These are phyloP conservation scores for Trichosanthes cucumerina DNA, from an alignment of 306 rosid genomes.

Conservation along the genomic window DNA sequence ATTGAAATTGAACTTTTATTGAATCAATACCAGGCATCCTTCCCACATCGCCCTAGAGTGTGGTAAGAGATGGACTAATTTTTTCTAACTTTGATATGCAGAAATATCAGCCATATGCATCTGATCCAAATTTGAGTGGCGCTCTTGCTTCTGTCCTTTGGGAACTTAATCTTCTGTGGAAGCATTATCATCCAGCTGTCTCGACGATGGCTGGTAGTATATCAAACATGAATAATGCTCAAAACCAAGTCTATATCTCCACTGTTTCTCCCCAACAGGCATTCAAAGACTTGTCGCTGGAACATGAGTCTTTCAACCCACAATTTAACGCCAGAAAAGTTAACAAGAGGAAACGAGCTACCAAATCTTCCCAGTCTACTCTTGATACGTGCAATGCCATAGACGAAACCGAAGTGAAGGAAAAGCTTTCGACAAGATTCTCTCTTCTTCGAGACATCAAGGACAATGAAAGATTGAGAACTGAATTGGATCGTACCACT, in stretches of 20 bases:
- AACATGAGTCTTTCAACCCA: slow-evolving; percentile 39
- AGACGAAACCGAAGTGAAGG: slow-evolving; percentile 43
- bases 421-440: slow-evolving; percentile 55
- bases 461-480: slow-evolving; percentile 65
- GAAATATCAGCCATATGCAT: slow-evolving; percentile 75
- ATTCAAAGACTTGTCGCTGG: slow-evolving; percentile 53
- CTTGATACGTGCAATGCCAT: slow-evolving; percentile 13
- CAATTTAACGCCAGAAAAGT: slow-evolving; percentile 25
- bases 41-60: background rate
- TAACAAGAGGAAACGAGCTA: slow-evolving; percentile 39
- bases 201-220: slow-evolving; percentile 55
- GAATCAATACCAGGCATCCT: background rate
- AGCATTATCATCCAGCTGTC: slow-evolving; percentile 70
- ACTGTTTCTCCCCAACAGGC: slow-evolving; percentile 65
- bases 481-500: slow-evolving; percentile 41
- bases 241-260: slow-evolving; percentile 52
- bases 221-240: slow-evolving; percentile 41
- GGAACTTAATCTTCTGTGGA: slow-evolving; percentile 76
- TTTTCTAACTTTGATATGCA: slow-evolving; percentile 21
- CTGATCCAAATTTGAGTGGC: slow-evolving; percentile 89
- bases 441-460: slow-evolving; percentile 52
- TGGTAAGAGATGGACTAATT: background rate
- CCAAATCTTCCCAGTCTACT: slow-evolving; percentile 23
- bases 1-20: background rate
- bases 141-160: slow-evolving; percentile 95